A percentile compares a stretch with the other conserved stretches of the same genome.
These are phyloP conservation scores for Hippophae gyantsensis DNA, from an alignment of 306 rosid species.

Conservation along the genomic window DNA sequence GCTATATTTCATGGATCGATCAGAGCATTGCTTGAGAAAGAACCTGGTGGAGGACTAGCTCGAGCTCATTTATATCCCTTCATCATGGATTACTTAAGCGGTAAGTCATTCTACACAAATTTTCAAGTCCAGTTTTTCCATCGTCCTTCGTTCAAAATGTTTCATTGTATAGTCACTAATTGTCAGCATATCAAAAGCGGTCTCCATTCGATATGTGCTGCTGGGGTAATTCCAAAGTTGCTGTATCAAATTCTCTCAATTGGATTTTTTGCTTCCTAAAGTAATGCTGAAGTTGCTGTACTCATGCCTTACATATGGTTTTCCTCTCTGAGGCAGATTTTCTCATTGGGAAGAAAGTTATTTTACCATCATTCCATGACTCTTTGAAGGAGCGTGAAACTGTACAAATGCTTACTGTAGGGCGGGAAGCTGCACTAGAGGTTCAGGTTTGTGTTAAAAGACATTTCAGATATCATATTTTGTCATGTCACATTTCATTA, in stretches of 20 bases:
- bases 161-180: conserved; percentile 88
- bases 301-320: conserved; percentile 46
- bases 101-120: conserved; percentile 42
- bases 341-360: conserved; percentile 70
- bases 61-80: conserved; percentile 76
- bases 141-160: conserved; percentile 43
- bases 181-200: conserved; percentile 91
- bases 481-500: too few relatives aligned
- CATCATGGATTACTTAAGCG: conserved; percentile 84
- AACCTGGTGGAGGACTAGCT: conserved; percentile 62
- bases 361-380: conserved; percentile 76
- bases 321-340: conserved; percentile 94
- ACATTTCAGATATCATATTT: too few relatives aligned
- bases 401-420: conserved; percentile 82
- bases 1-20: conserved; percentile 78
- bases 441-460: conserved; percentile 58
- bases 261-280: conserved; percentile 54
- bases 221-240: conserved; percentile 96
- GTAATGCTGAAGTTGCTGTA: conserved; percentile 63
- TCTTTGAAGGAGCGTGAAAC: conserved; percentile 92
- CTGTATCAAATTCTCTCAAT: conserved; percentile 61
- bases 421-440: conserved; percentile 94
- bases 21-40: conserved; percentile 76
- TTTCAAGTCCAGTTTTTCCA: conserved; percentile 21
- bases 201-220: conserved; percentile 88